phyloP scores from a whole-genome alignment of 768 basidiomycete species.

The Pulveroboletus sp. region DNA sequence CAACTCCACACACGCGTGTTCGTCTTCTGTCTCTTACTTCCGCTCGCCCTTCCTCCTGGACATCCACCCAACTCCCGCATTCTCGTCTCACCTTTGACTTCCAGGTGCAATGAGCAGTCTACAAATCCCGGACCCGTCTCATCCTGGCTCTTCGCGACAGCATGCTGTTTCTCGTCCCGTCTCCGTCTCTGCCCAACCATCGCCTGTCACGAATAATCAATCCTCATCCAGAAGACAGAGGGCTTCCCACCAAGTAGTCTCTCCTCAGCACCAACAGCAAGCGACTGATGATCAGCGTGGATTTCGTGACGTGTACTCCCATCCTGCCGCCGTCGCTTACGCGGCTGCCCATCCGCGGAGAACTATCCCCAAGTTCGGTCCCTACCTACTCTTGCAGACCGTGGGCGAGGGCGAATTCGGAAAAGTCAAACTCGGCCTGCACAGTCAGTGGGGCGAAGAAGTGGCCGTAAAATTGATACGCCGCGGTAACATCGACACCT shows the following conservation, averaged over 20 bases:
- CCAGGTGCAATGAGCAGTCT: slow-evolving; percentile 30
- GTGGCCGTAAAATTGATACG: slow-evolving; percentile 98
- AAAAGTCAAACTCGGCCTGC: slow-evolving; percentile 97
- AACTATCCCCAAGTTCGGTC: slow-evolving; percentile 91
- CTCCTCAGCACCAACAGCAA: slow-evolving; percentile 40
- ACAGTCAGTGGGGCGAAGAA: slow-evolving; percentile 90
- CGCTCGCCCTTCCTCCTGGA: slow-evolving; percentile 1
- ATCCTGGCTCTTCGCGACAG: slow-evolving; percentile 44
- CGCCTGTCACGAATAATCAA: slow-evolving; percentile 39
- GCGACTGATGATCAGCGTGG: slow-evolving; percentile 41
- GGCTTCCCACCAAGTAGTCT: slow-evolving; percentile 68
- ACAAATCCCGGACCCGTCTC: slow-evolving; percentile 42
- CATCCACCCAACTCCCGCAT: neutral
- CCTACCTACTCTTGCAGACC: slow-evolving; percentile 92
- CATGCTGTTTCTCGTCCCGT: slow-evolving; percentile 44
- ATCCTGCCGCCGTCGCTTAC: slow-evolving; percentile 82
- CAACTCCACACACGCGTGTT: slow-evolving; percentile 17
- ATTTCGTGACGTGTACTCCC: slow-evolving; percentile 73
- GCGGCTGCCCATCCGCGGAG: slow-evolving; percentile 76
- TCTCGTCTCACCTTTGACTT: neutral
- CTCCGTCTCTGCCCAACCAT: slow-evolving; percentile 53
- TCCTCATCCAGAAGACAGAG: slow-evolving; percentile 53
- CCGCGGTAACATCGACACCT: slow-evolving; percentile 83
- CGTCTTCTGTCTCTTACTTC: slow-evolving; percentile 19
- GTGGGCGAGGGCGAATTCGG: slow-evolving; percentile 98